Evolutionary conservation across 2,329 filamentous ascomycete species (phyloP).

Genomic region (Beauveria varroae): DNA sequence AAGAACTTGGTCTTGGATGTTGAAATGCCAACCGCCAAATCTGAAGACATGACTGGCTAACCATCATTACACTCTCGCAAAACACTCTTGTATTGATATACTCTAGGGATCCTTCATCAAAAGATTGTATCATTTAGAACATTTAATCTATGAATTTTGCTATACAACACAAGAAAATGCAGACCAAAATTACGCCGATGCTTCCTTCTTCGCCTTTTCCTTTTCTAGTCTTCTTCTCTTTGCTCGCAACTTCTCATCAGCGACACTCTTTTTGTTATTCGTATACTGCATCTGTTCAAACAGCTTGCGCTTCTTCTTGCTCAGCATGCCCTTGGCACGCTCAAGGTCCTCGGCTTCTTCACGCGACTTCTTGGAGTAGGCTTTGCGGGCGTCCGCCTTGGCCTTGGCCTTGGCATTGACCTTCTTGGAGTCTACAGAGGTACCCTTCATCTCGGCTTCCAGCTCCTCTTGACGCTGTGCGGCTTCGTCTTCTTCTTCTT

Average conservation of each 20-base stretch:
- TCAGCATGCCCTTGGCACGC: slow-evolving; percentile 95
- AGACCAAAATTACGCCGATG: slow-evolving; percentile 24
- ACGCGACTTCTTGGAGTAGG: slow-evolving; percentile 61
- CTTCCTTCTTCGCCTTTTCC: slow-evolving; percentile 37
- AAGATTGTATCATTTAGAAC: slow-evolving; percentile 4
- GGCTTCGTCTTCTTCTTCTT: slow-evolving; percentile 54
- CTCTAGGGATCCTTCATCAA: neutral
- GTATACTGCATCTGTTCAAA: slow-evolving; percentile 96
- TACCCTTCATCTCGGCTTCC: slow-evolving; percentile 82
- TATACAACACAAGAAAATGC: slow-evolving; percentile 11
- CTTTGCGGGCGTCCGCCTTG: slow-evolving; percentile 64
- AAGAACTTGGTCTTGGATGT: neutral
- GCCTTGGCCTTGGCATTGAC: slow-evolving; percentile 46
- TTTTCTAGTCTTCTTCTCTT: slow-evolving; percentile 91
- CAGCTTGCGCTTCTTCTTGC: slow-evolving; percentile 94
- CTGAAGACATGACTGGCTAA: neutral
- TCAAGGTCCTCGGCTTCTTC: slow-evolving; percentile 83
- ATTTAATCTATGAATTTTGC: slow-evolving; percentile 9
- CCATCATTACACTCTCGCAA: neutral
- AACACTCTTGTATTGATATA: neutral
- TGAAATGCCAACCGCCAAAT: neutral
- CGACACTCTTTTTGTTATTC: slow-evolving; percentile 86
- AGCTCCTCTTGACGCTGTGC: slow-evolving; percentile 79
- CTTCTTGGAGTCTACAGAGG: slow-evolving; percentile 43
- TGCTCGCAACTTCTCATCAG: slow-evolving; percentile 75